A percentile compares a stretch with the other conserved stretches of the same genome.
Conservation (phyloP, 306 rosid genomes). For the Ammopiptanthus mongolicus region DNA sequence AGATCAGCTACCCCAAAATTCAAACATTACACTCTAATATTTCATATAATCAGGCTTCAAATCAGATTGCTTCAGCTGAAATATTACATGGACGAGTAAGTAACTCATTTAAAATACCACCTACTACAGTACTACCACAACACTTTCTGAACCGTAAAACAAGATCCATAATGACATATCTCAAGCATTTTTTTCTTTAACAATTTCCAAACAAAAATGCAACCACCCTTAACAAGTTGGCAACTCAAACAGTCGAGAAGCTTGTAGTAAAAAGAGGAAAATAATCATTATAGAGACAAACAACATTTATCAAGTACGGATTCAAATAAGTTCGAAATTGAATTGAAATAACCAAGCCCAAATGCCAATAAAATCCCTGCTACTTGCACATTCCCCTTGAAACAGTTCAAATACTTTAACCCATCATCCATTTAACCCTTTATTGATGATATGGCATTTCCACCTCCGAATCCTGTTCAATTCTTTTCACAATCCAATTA, state of each 20-base stretch:
- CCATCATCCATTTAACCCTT: neutral
- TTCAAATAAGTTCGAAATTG: neutral
- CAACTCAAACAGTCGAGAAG: neutral
- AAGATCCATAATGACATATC: neutral
- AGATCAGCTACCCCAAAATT: constrained; percentile 19
- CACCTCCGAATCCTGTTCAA: neutral
- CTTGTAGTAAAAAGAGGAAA: neutral
- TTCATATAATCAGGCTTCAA: constrained; percentile 11
- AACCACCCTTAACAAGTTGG: neutral
- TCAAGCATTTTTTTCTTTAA: neutral
- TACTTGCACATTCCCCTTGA: neutral
- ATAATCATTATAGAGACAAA: neutral
- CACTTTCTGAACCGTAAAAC: neutral
- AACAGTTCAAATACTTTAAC: neutral
- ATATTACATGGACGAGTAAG: neutral
- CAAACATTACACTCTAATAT: constrained; percentile 29
- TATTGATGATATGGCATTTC: neutral
- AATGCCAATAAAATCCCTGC: neutral
- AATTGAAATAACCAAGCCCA: neutral
- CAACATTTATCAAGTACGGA: neutral
- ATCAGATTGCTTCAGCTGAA: neutral
- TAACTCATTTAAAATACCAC: neutral
- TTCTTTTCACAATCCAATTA: neutral
- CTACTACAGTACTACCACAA: neutral
- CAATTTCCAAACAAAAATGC: neutral